Evolutionary conservation across 805 yeast species (phyloP).

Genomic region (Candida multigemmis): DNA sequence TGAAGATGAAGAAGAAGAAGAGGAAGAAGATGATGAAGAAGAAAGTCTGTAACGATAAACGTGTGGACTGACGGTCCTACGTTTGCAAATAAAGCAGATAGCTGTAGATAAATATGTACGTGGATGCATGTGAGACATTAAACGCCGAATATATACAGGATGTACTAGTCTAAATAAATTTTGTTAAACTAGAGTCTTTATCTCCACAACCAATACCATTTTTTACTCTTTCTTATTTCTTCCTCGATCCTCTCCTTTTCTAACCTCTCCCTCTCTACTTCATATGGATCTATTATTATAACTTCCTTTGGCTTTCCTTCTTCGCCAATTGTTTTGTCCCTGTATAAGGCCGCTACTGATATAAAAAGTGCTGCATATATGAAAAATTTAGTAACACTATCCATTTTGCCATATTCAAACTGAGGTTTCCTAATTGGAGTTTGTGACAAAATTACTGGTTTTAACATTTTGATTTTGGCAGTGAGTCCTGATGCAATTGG

Average conservation of each 20-base stretch:
- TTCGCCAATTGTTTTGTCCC: slow-evolving; percentile 46
- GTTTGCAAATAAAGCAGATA: no score
- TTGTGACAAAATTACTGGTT: slow-evolving; percentile 32
- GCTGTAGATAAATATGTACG: no score
- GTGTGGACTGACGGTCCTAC: not conserved
- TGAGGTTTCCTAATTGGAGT: slow-evolving; percentile 36
- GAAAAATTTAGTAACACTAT: slow-evolving; percentile 47
- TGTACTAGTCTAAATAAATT: not conserved
- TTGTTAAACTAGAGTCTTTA: slow-evolving; percentile 10
- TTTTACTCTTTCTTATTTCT: slow-evolving; percentile 8
- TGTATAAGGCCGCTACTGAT: slow-evolving; percentile 40
- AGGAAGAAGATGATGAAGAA: slow-evolving; percentile 21
- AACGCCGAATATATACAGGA: slow-evolving; percentile 1
- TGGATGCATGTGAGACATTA: not conserved
- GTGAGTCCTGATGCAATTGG: slow-evolving; percentile 11
- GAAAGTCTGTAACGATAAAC: slow-evolving; percentile 7
- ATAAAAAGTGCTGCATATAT: slow-evolving; percentile 41
- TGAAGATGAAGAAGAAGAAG: slow-evolving; percentile 53
- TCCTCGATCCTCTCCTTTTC: slow-evolving; percentile 9
- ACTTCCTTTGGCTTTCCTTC: slow-evolving; percentile 31
- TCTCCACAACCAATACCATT: slow-evolving; percentile 49
- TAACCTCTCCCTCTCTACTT: slow-evolving; percentile 16
- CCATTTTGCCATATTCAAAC: slow-evolving; percentile 42
- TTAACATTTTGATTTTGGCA: slow-evolving; percentile 17
- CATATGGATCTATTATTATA: slow-evolving; percentile 28